phyloP scores from a whole-genome alignment of 1,284 basidiomycete genomes.

The Cutaneotrichosporon dermatis region DNA sequence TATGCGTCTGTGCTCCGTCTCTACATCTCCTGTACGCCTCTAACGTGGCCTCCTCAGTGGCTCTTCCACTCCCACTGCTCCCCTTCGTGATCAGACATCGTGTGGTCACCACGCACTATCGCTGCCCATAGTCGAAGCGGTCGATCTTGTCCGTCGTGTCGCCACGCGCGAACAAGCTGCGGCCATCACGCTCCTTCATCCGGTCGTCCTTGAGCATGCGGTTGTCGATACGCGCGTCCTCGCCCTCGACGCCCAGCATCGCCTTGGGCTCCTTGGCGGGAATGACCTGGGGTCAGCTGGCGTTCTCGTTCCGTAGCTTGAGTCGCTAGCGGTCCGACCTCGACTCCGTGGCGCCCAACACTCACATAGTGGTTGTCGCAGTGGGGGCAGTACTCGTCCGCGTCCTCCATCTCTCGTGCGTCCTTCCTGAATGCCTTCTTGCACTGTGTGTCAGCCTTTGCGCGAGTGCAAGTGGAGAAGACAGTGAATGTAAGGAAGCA shows the following conservation, averaged over 20 bases:
- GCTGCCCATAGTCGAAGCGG: conserved; percentile 5
- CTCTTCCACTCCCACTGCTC: not conserved
- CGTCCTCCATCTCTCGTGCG: conserved; percentile 83
- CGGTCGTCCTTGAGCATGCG: conserved; percentile 71
- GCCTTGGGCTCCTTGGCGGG: conserved; percentile 89
- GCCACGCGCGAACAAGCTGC: conserved; percentile 52
- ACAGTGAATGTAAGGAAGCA: no score
- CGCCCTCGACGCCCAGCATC: conserved; percentile 78
- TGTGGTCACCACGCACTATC: not conserved
- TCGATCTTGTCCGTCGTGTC: conserved; percentile 46
- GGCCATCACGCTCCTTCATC: conserved; percentile 53
- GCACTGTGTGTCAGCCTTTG: conserved; percentile 53
- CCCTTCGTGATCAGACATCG: no score
- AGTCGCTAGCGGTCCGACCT: no score
- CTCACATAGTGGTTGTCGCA: conserved; percentile 96
- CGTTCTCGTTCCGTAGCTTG: no score
- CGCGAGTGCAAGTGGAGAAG: not conserved
- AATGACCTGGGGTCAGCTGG: conserved; percentile 64
- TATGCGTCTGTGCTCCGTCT: not conserved
- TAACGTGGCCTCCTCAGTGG: not conserved
- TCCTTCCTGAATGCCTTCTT: conserved; percentile 96
- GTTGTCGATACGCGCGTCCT: conserved; percentile 80
- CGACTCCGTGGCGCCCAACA: no score
- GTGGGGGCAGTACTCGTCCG: conserved; percentile 96
- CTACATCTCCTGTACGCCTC: not conserved